Conservation (phyloP, 2,329 filamentous ascomycete genomes). For the Pseudocercospora fuligena region DNA sequence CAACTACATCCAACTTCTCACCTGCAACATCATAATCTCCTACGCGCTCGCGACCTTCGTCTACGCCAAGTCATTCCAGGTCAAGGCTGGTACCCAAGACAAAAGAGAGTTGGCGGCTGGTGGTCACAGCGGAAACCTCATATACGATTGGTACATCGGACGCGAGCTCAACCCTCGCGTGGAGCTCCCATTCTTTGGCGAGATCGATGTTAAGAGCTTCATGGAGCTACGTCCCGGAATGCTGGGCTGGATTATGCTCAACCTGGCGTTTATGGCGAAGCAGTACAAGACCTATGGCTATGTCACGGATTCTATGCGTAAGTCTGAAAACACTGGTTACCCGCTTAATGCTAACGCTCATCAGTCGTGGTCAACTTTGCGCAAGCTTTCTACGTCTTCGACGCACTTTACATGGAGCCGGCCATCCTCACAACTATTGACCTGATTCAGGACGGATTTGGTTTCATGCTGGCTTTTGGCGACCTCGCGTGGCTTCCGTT, state of each 20-base stretch:
- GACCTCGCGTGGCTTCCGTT: constrained; percentile 94
- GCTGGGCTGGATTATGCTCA: constrained; percentile 84
- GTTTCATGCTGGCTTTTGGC: constrained; percentile 92
- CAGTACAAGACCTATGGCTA: constrained; percentile 86
- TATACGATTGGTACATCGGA: constrained; percentile 97
- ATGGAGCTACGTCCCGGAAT: constrained; percentile 91
- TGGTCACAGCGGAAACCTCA: constrained; percentile 78
- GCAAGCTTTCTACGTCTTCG: constrained; percentile 82
- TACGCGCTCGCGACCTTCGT: constrained; percentile 75
- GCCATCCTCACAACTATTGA: constrained; percentile 93
- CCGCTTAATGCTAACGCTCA: constrained; percentile 19
- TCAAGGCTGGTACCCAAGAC: constrained; percentile 74
- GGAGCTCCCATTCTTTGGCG: constrained; percentile 76
- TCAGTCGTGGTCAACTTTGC: constrained; percentile 72
- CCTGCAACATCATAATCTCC: constrained; percentile 78
- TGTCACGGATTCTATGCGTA: constrained; percentile 78
- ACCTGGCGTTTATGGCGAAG: constrained; percentile 82
- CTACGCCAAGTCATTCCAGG: constrained; percentile 80
- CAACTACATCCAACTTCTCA: constrained; percentile 85
- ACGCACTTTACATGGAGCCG: constrained; percentile 84
- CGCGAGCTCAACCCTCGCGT: constrained; percentile 92
- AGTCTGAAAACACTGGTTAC: constrained; percentile 15
- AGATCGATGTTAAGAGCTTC: constrained; percentile 88
- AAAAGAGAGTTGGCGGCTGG: constrained; percentile 80
- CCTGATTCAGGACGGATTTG: constrained; percentile 89